A percentile compares a stretch with the other conserved stretches of the same genome.
phyloP scores from a whole-genome alignment of 2,329 filamentous ascomycete species.

The Mycosphaerella arachidis region DNA sequence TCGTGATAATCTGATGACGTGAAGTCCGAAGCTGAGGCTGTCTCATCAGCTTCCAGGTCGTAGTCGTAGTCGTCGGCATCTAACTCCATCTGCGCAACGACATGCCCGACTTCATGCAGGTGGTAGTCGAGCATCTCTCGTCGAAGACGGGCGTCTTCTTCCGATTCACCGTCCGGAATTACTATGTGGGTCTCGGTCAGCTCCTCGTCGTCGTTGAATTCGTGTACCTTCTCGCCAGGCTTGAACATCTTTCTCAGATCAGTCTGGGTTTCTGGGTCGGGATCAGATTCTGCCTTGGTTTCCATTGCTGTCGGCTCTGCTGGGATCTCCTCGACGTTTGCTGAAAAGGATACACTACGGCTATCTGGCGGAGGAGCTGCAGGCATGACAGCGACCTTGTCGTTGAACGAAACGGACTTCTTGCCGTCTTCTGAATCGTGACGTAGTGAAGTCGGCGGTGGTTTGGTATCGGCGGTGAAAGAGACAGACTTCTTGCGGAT shows the following conservation, averaged over 20 bases:
- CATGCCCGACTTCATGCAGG: conserved; percentile 78
- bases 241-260: conserved; percentile 29
- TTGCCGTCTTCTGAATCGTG: conserved; percentile 31
- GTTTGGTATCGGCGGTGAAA: conserved; percentile 59
- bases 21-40: conserved; percentile 22
- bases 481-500: conserved; percentile 54
- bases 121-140: conserved; percentile 89
- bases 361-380: conserved; percentile 32
- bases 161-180: conserved; percentile 68
- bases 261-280: conserved; percentile 22
- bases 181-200: conserved; percentile 46
- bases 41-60: conserved; percentile 50
- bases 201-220: conserved; percentile 42
- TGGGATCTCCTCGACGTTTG: conserved; percentile 32
- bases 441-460: conserved; percentile 35
- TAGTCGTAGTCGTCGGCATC: conserved; percentile 56
- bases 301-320: conserved; percentile 8
- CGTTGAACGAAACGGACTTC: conserved; percentile 33
- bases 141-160: conserved; percentile 74
- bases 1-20: conserved; percentile 32
- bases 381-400: conserved; percentile 34
- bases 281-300: not conserved
- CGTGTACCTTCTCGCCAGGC: conserved; percentile 39
- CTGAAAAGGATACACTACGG: conserved; percentile 32
- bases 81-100: conserved; percentile 86